Evolutionary conservation across 2,329 filamentous ascomycete genomes (phyloP).

Genomic region (Shiraia sp.): DNA sequence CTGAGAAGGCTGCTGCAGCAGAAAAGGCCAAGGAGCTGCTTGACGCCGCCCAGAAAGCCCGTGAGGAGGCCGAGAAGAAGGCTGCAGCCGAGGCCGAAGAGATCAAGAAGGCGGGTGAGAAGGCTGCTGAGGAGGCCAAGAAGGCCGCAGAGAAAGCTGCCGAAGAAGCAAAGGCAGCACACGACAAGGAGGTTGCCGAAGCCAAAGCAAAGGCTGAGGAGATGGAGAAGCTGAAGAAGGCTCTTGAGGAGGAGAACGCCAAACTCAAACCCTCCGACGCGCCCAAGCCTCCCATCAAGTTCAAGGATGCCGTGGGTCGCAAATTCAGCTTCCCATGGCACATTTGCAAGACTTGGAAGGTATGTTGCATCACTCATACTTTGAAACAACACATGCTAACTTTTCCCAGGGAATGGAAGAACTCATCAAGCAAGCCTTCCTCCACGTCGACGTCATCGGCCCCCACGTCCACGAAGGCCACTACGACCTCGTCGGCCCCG

Average conservation of each 20-base stretch:
- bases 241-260: conserved; percentile 51
- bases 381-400: neutral
- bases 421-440: conserved; percentile 55
- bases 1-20: conserved; percentile 49
- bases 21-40: conserved; percentile 31
- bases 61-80: conserved; percentile 53
- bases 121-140: conserved; percentile 48
- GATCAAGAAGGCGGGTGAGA: conserved; percentile 52
- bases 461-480: conserved; percentile 52
- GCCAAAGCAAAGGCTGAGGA: conserved; percentile 49
- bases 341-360: conserved; percentile 36
- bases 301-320: conserved; percentile 37
- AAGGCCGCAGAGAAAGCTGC: conserved; percentile 25
- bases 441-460: conserved; percentile 52
- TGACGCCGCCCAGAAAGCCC: conserved; percentile 50
- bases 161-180: conserved; percentile 45
- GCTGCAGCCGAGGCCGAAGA: conserved; percentile 48
- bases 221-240: conserved; percentile 53
- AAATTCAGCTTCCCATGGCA: conserved; percentile 36
- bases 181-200: conserved; percentile 52
- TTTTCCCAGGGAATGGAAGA: conserved; percentile 58
- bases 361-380: conserved; percentile 63
- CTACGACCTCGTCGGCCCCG: conserved; percentile 54
- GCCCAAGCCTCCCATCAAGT: conserved; percentile 44
- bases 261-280: conserved; percentile 53